phyloP scores from a whole-genome alignment of 148 eudicot genomes.

The Pharnaceum exiguum region DNA sequence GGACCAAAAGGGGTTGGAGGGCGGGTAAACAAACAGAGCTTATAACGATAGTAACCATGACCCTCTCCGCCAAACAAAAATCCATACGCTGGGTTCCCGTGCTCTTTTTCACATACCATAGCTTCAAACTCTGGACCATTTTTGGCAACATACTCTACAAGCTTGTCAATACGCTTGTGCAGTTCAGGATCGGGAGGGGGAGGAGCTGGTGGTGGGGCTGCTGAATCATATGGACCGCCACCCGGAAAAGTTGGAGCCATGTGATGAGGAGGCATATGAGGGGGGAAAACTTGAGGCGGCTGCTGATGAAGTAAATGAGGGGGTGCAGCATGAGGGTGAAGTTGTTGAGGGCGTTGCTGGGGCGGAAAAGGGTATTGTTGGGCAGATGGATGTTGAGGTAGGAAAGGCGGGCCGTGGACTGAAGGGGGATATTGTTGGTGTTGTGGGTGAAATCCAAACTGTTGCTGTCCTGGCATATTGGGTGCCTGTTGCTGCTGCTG shows the following conservation, averaged over 20 bases:
- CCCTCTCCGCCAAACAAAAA: constrained; percentile 95
- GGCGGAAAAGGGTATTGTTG: constrained; percentile 75
- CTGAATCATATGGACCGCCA: constrained; percentile 71
- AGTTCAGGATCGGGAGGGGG: constrained; percentile 91
- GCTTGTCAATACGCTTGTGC: constrained; percentile 85
- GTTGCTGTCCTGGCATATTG: constrained; percentile 74
- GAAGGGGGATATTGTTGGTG: constrained; percentile 81
- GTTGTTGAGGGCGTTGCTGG: constrained; percentile 63
- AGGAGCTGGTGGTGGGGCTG: constrained; percentile 68
- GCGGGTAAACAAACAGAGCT: constrained; percentile 66
- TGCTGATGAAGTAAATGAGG: constrained; percentile 68
- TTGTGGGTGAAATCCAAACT: constrained; percentile 77
- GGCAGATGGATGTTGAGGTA: constrained; percentile 71
- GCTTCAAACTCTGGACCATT: constrained; percentile 95
- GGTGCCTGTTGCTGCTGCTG: constrained; percentile 70
- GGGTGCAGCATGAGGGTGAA: constrained; percentile 61
- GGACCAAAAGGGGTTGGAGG: constrained; percentile 60
- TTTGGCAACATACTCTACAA: constrained; percentile 79
- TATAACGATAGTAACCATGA: constrained; percentile 82
- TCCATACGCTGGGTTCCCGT: constrained; percentile 77
- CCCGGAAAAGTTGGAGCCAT: constrained; percentile 55
- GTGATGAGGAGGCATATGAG: constrained; percentile 71
- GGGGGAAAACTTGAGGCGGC: constrained; percentile 64
- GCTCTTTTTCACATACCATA: constrained; percentile 81
- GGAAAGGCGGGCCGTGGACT: constrained; percentile 72